phyloP scores from a whole-genome alignment of 371 early-diverging fungal species.

The Mucor saturninus region DNA sequence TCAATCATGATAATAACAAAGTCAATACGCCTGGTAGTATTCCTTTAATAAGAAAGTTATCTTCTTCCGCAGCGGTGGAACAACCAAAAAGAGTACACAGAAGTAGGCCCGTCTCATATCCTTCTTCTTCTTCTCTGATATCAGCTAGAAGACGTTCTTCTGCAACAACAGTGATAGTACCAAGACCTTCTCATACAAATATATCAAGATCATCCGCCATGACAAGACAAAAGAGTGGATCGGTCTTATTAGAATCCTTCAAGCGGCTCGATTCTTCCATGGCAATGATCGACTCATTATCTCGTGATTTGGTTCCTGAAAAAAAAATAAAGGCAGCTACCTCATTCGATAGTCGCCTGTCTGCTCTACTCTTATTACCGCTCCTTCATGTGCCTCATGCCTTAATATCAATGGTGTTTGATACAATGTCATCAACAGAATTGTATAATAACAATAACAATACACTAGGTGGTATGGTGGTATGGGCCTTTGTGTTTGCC shows the following conservation, averaged over 20 bases:
- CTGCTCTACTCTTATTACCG: conserved; percentile 26
- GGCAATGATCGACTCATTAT: conserved; percentile 33
- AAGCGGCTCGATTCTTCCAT: conserved; percentile 31
- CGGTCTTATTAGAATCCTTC: conserved; percentile 28
- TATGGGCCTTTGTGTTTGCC: conserved; percentile 28
- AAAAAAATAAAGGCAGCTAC: neutral
- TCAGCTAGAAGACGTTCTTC: conserved; percentile 2
- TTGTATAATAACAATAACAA: neutral
- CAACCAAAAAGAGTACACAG: conserved; percentile 4
- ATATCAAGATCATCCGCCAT: neutral
- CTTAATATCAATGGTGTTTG: conserved; percentile 29
- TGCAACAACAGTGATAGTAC: neutral
- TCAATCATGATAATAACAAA: conserved; percentile 12
- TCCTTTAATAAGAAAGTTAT: conserved; percentile 19
- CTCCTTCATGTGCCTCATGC: conserved; percentile 34
- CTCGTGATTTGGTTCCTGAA: conserved; percentile 27
- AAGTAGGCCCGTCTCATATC: conserved; percentile 17
- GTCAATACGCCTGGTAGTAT: neutral
- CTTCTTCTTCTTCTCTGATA: conserved; percentile 9
- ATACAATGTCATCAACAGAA: conserved; percentile 3
- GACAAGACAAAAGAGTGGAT: neutral
- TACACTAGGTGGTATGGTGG: conserved; percentile 18
- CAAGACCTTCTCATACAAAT: neutral
- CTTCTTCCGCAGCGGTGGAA: neutral
- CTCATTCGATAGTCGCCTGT: conserved; percentile 21